These are phyloP conservation scores for Exophiala bonariae DNA, from an alignment of 2,329 filamentous ascomycete species.

Conservation along the genomic window DNA sequence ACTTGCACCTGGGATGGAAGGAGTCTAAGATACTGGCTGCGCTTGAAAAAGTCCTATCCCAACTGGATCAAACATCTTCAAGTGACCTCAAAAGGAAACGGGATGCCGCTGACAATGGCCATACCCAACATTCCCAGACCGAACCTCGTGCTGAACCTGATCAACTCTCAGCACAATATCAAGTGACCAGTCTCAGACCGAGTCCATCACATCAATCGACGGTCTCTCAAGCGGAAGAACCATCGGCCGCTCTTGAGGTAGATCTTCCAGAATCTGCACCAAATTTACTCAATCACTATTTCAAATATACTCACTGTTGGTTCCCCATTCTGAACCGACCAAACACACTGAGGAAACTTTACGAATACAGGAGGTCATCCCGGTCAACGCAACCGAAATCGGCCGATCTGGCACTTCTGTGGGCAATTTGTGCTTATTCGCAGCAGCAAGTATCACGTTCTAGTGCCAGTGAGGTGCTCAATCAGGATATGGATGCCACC, in stretches of 20 bases:
- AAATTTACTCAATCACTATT: slow-evolving; percentile 57
- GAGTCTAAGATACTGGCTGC: slow-evolving; percentile 39
- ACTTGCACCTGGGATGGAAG: slow-evolving; percentile 46
- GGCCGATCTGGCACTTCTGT: slow-evolving; percentile 41
- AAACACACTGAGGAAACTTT: slow-evolving; percentile 56
- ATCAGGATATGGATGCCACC: neutral
- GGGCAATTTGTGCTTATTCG: slow-evolving; percentile 46
- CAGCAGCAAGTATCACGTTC: slow-evolving; percentile 12
- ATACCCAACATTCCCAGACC: neutral
- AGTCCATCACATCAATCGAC: neutral
- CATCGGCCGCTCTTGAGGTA: neutral
- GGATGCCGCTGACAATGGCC: slow-evolving; percentile 30
- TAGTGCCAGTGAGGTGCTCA: neutral
- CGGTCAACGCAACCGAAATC: slow-evolving; percentile 2
- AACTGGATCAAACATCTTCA: slow-evolving; percentile 28
- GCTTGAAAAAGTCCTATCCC: slow-evolving; percentile 43
- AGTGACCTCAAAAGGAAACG: slow-evolving; percentile 36
- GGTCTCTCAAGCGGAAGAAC: neutral
- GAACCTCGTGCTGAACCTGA: slow-evolving; percentile 17
- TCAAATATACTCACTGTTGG: slow-evolving; percentile 60
- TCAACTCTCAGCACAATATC: slow-evolving; percentile 10
- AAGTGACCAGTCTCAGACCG: slow-evolving; percentile 5
- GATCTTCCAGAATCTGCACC: slow-evolving; percentile 52
- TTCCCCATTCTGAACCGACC: slow-evolving; percentile 61
- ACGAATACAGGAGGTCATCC: slow-evolving; percentile 40